These are phyloP conservation scores for Cardamine chenopodiifolia DNA, from an alignment of 345 rosid species.

Conservation along the genomic window DNA sequence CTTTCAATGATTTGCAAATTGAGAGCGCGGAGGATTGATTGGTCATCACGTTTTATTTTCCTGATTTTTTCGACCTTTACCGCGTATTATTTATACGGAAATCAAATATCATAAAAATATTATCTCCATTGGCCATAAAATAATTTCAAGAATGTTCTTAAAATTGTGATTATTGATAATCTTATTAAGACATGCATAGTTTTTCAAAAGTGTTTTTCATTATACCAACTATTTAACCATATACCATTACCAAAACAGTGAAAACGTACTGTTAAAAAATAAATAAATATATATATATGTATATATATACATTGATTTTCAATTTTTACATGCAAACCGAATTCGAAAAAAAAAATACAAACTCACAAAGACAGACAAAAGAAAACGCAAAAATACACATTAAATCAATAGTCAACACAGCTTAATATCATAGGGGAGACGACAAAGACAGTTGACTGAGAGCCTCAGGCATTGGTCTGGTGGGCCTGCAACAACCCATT, in stretches of 20 bases:
- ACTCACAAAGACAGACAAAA: background rate
- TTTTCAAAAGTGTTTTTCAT: background rate
- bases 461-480: background rate
- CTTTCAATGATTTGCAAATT: background rate
- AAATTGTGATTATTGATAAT: background rate
- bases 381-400: background rate
- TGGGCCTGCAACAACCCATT: conserved; percentile 47
- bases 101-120: background rate
- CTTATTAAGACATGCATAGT: background rate
- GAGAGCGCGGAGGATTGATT: background rate
- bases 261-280: background rate
- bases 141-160: background rate
- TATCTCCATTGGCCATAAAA: background rate
- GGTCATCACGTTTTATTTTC: background rate
- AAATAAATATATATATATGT: no score
- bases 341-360: background rate
- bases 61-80: background rate
- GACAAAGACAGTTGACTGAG: conserved; percentile 16
- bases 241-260: background rate
- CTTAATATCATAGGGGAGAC: background rate
- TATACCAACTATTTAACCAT: no score
- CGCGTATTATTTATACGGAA: background rate
- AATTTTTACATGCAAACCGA: background rate
- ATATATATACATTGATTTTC: no score
- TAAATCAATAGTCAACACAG: background rate